phyloP scores from a whole-genome alignment of 345 rosid genomes.

The Salix brachista region DNA sequence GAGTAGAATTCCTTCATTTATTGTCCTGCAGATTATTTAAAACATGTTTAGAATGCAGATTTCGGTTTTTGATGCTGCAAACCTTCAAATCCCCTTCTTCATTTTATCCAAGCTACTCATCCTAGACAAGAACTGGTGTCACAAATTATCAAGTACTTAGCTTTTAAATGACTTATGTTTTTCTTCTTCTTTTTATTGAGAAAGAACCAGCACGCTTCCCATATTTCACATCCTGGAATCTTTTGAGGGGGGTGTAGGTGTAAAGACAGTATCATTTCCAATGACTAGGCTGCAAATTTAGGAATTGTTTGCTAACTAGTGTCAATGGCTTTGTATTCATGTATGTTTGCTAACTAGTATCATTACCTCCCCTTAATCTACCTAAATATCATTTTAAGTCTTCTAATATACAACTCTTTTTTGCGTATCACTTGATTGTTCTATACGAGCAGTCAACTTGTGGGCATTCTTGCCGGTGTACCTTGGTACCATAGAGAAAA shows the following conservation, averaged over 20 bases:
- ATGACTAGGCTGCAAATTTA: neutral
- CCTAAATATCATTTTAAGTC: neutral
- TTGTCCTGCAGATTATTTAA: neutral
- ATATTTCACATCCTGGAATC: neutral
- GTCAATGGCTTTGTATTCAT: neutral
- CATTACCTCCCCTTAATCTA: neutral
- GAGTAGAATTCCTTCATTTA: neutral
- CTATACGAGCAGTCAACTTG: neutral
- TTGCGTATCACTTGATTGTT: neutral
- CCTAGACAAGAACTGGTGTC: neutral
- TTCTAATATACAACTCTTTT: neutral
- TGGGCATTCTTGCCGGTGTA: neutral
- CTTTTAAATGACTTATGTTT: too few relatives aligned
- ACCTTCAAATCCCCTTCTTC: neutral
- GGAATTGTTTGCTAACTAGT: neutral
- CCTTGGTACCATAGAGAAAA: neutral
- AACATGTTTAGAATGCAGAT: neutral
- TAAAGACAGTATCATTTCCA: neutral
- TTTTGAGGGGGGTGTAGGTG: neutral
- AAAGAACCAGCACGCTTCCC: neutral
- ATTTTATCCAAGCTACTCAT: neutral
- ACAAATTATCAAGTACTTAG: neutral
- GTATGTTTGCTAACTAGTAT: neutral
- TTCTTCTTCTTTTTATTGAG: neutral
- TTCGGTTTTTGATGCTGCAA: neutral